phyloP scores from a whole-genome alignment of 108 stramenopile species.

The Bacterosira constricta region DNA sequence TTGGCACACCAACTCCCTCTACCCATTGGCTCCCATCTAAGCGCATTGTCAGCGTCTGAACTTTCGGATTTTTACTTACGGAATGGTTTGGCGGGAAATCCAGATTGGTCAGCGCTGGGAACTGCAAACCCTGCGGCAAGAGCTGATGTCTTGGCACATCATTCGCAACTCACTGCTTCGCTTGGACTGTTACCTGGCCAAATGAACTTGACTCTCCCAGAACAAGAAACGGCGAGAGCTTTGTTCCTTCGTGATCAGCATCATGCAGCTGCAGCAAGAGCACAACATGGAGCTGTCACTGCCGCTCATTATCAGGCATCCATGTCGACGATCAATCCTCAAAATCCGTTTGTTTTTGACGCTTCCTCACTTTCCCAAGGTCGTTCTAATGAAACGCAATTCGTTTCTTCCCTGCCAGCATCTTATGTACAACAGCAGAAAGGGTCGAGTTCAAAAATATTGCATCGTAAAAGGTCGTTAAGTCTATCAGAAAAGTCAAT shows the following conservation, averaged over 20 bases:
- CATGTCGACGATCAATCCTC: conserved; percentile 23
- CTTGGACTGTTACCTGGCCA: conserved; percentile 19
- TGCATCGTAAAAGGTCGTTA: conserved; percentile 18
- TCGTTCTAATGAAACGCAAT: conserved; percentile 14
- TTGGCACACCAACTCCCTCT: conserved; percentile 10
- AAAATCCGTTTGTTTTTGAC: conserved; percentile 30
- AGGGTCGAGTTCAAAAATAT: background rate
- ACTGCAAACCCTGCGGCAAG: conserved; percentile 1
- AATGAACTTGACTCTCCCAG: conserved; percentile 17
- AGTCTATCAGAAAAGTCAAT: conserved; percentile 14
- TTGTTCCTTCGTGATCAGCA: conserved; percentile 53
- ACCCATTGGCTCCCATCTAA: conserved; percentile 8
- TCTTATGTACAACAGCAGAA: background rate
- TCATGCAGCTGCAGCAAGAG: conserved; percentile 36
- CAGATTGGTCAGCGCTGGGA: conserved; percentile 3
- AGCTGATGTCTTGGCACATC: background rate
- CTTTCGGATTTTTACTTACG: conserved; percentile 26
- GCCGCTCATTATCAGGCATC: conserved; percentile 29
- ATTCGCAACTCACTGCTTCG: conserved; percentile 14
- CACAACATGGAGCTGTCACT: conserved; percentile 28
- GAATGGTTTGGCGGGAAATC: conserved; percentile 11
- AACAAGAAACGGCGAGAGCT: conserved; percentile 38
- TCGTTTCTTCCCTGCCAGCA: conserved; percentile 5
- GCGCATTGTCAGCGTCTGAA: conserved; percentile 12
- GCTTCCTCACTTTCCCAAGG: background rate